Conservation (phyloP, 805 yeast species). For the Lipomyces mesembrius region DNA sequence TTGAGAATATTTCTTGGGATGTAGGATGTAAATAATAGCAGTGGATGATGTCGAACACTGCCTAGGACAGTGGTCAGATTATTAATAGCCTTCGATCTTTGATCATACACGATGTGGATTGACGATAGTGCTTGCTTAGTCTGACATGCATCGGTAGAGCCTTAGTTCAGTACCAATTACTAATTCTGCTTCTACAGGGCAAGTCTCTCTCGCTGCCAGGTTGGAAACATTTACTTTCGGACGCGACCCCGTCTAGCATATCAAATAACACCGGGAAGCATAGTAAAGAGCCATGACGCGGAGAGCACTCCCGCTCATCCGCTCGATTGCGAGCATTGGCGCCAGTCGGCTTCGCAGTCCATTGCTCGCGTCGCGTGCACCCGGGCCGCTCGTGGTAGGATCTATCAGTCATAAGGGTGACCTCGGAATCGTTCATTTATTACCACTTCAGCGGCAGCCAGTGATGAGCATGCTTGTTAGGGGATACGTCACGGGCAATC, state of each 20-base stretch:
- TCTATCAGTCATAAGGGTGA: neutral
- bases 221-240: neutral
- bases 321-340: slow-evolving; percentile 17
- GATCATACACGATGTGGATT: neutral
- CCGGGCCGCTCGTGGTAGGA: neutral
- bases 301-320: slow-evolving; percentile 24
- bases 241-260: neutral
- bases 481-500: slow-evolving; percentile 16
- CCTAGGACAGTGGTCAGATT: neutral
- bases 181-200: neutral
- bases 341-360: slow-evolving; percentile 8
- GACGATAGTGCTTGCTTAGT: neutral
- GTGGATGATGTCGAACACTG: no score
- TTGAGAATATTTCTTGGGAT: no score
- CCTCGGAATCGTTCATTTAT: neutral
- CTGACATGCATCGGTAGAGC: neutral
- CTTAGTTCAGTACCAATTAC: neutral
- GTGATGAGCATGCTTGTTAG: slow-evolving; percentile 11
- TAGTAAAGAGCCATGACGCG: slow-evolving; percentile 13
- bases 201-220: neutral
- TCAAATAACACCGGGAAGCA: neutral
- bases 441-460: neutral
- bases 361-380: neutral
- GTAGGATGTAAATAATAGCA: no score
- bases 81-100: neutral